Base-by-base conservation (phyloP, 345 rosid genomes). In the Salix viminalis region DNA sequence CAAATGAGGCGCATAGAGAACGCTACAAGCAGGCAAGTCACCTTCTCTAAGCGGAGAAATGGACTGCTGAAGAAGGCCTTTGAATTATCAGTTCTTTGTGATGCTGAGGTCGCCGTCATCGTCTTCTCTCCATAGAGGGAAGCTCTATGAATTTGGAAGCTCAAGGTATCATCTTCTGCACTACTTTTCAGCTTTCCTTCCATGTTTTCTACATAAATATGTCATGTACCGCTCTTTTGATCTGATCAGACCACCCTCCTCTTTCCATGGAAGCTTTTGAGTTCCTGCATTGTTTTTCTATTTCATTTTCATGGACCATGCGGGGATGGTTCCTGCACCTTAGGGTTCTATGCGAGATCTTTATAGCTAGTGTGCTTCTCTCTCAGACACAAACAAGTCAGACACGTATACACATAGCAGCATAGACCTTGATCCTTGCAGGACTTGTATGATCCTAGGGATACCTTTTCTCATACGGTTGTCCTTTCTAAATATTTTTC, bases 1-100 rank as follows among this genome's bases (percentile, higher is more conserved):
- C 83, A 86, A 70, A 80, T 86, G 89, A 73, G 79, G 80, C 83
- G 87, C 58, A 86, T 86, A 79, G 88, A 86, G 79, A 86, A 86
- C 70, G 80, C 86, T 0, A 79, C 88, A 19, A 86, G 86, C 85
- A 81, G 88, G 82, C 86, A 86, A 76, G 88, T 86, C 2, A 86
- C 88, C 61, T 86, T 86, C 82, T 86, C 86, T 32, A 82, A 82
- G 58, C 68, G 84, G 54, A 34, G 84, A 65, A 78, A 78, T 71
- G 84, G 84, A 69, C 67, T 82, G 34, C 76, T 82, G 7, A 82
- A 82, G 76, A 82, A 82, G 66, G 84, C 84, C 8, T 78, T 77
- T 66, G 84, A 82, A 79, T 76, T 82, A 0, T 82, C 84, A 13
- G 81, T 82, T 54, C 84, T 82, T 34, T 82, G 84, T 34, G 84